phyloP scores from a whole-genome alignment of 768 basidiomycete genomes.

The Tylopilus rubrobrunneus region DNA sequence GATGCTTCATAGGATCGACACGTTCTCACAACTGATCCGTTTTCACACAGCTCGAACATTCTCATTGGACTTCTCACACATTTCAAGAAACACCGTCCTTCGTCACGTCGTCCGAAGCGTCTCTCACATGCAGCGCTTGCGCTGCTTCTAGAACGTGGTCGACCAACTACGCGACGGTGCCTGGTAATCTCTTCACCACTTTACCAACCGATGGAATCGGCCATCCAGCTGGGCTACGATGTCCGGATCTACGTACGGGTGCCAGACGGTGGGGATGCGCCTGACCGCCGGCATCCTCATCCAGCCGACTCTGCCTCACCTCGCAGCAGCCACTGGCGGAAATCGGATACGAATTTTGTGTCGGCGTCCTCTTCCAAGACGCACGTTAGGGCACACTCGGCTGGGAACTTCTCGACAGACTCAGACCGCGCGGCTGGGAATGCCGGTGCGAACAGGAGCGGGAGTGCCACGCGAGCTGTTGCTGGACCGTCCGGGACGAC shows the following conservation, averaged over 20 bases:
- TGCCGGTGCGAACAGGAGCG: background rate
- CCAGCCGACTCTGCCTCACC: constrained; percentile 10
- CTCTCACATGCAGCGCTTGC: constrained; percentile 76
- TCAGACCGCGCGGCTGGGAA: constrained; percentile 18
- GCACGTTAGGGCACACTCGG: constrained; percentile 15
- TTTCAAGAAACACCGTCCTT: constrained; percentile 49
- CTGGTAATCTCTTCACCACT: constrained; percentile 80
- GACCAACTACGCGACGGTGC: constrained; percentile 69
- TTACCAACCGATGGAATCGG: constrained; percentile 76
- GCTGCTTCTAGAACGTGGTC: constrained; percentile 77
- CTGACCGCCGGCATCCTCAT: constrained; percentile 41
- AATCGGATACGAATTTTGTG: constrained; percentile 12
- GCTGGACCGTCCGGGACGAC: constrained; percentile 21
- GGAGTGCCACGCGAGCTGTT: constrained; percentile 9
- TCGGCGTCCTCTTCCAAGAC: constrained; percentile 4
- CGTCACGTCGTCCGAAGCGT: constrained; percentile 40
- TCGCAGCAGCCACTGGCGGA: constrained; percentile 20
- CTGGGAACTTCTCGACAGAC: constrained; percentile 25
- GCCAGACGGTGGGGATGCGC: constrained; percentile 61
- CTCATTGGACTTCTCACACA: constrained; percentile 77
- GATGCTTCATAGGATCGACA: background rate
- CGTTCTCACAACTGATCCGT: constrained; percentile 7
- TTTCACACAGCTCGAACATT: constrained; percentile 68
- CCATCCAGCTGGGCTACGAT: constrained; percentile 71
- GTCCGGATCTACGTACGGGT: constrained; percentile 68